phyloP scores from a whole-genome alignment of 441 rosid species.

The Arabidopsis lyrata region DNA sequence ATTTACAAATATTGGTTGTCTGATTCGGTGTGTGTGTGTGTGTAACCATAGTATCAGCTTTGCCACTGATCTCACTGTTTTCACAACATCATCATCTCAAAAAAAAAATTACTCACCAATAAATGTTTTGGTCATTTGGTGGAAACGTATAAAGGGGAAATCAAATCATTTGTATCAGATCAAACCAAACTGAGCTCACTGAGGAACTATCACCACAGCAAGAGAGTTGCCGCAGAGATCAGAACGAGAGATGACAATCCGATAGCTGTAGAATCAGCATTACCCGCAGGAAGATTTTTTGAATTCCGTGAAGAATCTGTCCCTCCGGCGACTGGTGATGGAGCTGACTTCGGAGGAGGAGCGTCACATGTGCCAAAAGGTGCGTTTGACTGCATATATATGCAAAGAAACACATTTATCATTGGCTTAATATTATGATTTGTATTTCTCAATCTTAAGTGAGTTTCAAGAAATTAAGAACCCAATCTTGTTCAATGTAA shows the following conservation, averaged over 20 bases:
- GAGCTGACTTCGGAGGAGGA: constrained; percentile 73
- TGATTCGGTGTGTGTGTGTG: background rate
- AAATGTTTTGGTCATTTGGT: constrained; percentile 14
- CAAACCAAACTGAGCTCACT: constrained; percentile 23
- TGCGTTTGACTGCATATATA: constrained; percentile 65
- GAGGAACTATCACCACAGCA: constrained; percentile 39
- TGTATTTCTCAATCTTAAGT: background rate
- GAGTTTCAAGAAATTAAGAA: background rate
- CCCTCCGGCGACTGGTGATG: constrained; percentile 56
- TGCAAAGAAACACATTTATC: constrained; percentile 13
- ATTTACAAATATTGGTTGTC: background rate
- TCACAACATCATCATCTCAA: constrained; percentile 8
- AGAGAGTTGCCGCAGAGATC: constrained; percentile 45
- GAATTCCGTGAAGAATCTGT: constrained; percentile 34
- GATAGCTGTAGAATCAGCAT: constrained; percentile 36
- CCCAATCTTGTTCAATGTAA: background rate
- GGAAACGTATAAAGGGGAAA: constrained; percentile 6
- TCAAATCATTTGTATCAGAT: constrained; percentile 27
- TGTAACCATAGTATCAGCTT: background rate
- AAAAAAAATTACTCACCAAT: background rate
- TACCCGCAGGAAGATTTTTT: constrained; percentile 34
- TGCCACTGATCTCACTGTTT: constrained; percentile 46
- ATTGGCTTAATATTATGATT: background rate
- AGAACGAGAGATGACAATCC: constrained; percentile 47
- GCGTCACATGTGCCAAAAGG: constrained; percentile 77